Conservation (phyloP, 2,329 filamentous ascomycete genomes). For the Penicillium rolfsii region DNA sequence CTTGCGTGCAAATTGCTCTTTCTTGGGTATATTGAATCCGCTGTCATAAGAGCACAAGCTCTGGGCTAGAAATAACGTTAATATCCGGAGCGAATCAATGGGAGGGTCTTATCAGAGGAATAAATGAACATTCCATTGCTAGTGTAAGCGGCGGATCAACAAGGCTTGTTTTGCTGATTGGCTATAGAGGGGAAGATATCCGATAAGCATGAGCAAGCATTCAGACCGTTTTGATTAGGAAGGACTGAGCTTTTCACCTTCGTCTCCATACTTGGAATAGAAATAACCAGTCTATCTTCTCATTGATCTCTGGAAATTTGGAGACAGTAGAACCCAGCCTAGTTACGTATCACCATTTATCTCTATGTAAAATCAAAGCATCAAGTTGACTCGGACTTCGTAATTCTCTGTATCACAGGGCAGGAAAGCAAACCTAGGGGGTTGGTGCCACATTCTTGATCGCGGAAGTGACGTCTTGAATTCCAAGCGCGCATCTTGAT, state of each 20-base stretch:
- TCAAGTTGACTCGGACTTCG: background rate
- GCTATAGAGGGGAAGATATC: too few species aligned
- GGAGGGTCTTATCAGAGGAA: slow-evolving; percentile 6
- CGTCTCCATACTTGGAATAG: background rate
- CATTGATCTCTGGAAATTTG: background rate
- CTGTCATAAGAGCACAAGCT: background rate
- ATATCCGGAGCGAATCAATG: background rate
- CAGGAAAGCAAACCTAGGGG: slow-evolving; percentile 17
- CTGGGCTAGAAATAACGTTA: background rate
- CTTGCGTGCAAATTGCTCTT: background rate
- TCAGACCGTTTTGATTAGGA: background rate
- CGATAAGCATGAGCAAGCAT: too few species aligned
- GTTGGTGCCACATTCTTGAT: slow-evolving; percentile 20
- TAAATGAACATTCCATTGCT: slow-evolving; percentile 26
- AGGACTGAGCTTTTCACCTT: background rate
- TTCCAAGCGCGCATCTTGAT: slow-evolving; percentile 18
- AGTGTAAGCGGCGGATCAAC: background rate
- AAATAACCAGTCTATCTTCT: too few species aligned
- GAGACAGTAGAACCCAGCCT: background rate
- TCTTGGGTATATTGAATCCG: background rate
- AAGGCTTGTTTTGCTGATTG: background rate
- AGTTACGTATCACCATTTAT: background rate
- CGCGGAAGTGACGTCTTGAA: slow-evolving; percentile 10
- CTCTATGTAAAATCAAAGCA: background rate
- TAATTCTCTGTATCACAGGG: background rate